phyloP scores from a whole-genome alignment of 2,329 filamentous ascomycete genomes.

The Fusarium sulawesiense region DNA sequence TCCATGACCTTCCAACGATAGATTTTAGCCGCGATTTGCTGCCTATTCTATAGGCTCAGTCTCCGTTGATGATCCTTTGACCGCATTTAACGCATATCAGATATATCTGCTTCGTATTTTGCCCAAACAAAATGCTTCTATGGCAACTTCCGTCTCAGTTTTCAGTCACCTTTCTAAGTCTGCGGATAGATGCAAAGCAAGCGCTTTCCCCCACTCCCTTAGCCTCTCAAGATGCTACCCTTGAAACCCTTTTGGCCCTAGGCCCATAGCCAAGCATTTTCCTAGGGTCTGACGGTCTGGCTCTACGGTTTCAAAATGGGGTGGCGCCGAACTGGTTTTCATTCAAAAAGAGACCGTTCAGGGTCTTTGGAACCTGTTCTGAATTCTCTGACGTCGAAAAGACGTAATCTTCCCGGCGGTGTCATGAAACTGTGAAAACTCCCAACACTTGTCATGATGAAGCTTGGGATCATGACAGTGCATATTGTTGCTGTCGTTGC shows the following conservation, averaged over 20 bases:
- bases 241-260: constrained; percentile 18
- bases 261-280: constrained; percentile 9
- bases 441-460: constrained; percentile 3
- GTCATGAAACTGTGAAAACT: neutral
- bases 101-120: neutral
- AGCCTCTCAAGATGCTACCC: neutral
- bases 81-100: neutral
- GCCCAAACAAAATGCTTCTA: neutral
- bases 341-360: neutral
- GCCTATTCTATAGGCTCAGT: neutral
- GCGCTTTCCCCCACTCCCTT: neutral
- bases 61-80: neutral
- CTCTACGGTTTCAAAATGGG: constrained; percentile 3
- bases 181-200: neutral
- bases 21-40: neutral
- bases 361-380: constrained; percentile 18
- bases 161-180: neutral
- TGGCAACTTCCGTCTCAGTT: neutral
- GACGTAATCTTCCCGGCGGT: constrained; percentile 19
- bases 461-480: neutral
- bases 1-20: neutral
- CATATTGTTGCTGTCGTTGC: neutral
- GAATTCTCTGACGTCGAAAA: constrained; percentile 28
- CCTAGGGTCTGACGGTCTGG: constrained; percentile 4
- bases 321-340: constrained; percentile 11